Conservation (phyloP, 495 filamentous ascomycete genomes). For the Aspergillus ellipticus region DNA sequence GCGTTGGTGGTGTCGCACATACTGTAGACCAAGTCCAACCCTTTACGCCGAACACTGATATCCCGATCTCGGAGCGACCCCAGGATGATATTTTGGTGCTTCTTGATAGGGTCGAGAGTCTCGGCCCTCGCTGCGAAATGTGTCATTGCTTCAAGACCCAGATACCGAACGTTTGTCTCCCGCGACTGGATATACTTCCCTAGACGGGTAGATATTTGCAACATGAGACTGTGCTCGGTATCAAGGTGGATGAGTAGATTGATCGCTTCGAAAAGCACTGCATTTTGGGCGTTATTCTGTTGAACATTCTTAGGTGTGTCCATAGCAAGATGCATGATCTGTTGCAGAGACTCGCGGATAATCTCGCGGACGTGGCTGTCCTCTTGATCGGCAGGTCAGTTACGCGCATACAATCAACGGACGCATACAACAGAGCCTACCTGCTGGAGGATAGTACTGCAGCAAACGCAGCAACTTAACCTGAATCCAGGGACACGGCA, state of each 20-base stretch:
- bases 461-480: constrained; percentile 87
- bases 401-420: neutral
- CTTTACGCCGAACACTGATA: constrained; percentile 95
- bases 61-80: constrained; percentile 92
- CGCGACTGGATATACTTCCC: constrained; percentile 96
- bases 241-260: constrained; percentile 99
- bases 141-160: constrained; percentile 96
- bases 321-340: constrained; percentile 84
- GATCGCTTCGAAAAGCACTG: constrained; percentile 96
- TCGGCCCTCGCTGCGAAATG: constrained; percentile 94
- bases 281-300: constrained; percentile 99
- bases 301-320: constrained; percentile 98
- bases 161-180: constrained; percentile 96
- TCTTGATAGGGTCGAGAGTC: constrained; percentile 95
- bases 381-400: constrained; percentile 48
- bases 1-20: constrained; percentile 98
- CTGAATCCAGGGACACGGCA: constrained; percentile 98
- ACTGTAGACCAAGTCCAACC: constrained; percentile 94
- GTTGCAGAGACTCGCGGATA: constrained; percentile 86
- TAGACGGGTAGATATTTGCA: constrained; percentile 89
- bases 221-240: constrained; percentile 91
- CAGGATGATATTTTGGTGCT: constrained; percentile 94
- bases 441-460: constrained; percentile 95
- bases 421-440: constrained; percentile 44
- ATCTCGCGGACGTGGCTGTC: constrained; percentile 88